Evolutionary conservation across 768 basidiomycete species (phyloP), one percentile per base, ranked within the genome.

Genomic region (Podaxis sp.): DNA sequence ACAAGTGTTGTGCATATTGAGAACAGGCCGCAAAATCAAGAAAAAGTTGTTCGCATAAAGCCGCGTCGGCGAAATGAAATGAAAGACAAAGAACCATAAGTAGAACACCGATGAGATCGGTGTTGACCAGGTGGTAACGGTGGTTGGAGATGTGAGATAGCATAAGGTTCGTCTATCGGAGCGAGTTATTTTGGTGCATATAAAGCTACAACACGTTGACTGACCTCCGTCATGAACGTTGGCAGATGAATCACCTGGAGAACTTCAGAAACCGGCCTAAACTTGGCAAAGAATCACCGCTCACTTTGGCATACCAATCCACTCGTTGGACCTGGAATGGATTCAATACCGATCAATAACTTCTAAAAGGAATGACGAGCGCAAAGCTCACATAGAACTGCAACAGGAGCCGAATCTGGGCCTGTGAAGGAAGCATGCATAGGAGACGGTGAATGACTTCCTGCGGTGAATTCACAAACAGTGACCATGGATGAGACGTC

Each of bases 81-180:
- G 70, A 63, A 15, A 72, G 66, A 57, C 69, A 71, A 11, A 70
- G 53, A 2, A 70, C 70, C 66, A 70, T 70, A 48, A 67, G 67
- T 52, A 70, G 64, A 39, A 70, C 65, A 9, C 66, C 68, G 52
- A 72, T 60, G 38, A 70, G 69, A 12, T 65, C 64, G 28, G 68
- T 48, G 24, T 52, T 54, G n/a, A 64, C 39, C 8, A 59, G 44
- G 36, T 63, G 30, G 30, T 56, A 57, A 2, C 46, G 44, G 30
- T 57, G 61, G 33, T 52, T 38, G 36, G 53, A 26, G 33, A 63
- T 52, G 22, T 63, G 61, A 6, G 61, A 49, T 9, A 63, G 48
- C 6, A 63, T n/a, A n/a, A 55, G 6, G 12, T 57, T 63, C 24
- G 48, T 40, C 61, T 63, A 33, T 8, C n/a, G 7, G 30, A 12